Evolutionary conservation across 2,329 filamentous ascomycete genomes (phyloP).

Genomic region (Bimuria novae-zelandiae): DNA sequence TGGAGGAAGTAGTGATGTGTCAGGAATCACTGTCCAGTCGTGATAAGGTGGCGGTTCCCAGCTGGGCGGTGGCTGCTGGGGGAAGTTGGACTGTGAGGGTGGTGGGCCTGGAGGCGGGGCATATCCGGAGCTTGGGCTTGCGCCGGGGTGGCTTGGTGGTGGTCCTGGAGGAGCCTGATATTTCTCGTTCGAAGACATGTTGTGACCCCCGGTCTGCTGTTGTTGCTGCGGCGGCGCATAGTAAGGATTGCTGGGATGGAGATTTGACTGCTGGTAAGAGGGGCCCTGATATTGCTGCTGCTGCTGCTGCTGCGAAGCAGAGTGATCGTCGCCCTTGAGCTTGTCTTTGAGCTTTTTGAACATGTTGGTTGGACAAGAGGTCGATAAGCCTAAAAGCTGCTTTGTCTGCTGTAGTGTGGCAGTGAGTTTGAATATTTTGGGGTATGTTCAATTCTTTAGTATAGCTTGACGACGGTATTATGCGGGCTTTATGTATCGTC

Average conservation of each 20-base stretch:
- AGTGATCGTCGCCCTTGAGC: conserved; percentile 34
- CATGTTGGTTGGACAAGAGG: conserved; percentile 31
- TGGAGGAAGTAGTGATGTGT: conserved; percentile 73
- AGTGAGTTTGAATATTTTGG: background rate
- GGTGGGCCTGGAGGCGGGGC: conserved; percentile 29
- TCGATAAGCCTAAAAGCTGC: no score
- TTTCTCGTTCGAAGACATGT: conserved; percentile 23
- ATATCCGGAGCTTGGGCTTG: conserved; percentile 20
- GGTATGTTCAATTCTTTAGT: no score
- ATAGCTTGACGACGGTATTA: no score
- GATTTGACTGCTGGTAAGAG: conserved; percentile 26
- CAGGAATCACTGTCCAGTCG: conserved; percentile 74
- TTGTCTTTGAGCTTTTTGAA: conserved; percentile 45
- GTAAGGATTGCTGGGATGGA: conserved; percentile 32
- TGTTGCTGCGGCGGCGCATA: conserved; percentile 20
- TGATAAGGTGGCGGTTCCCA: conserved; percentile 63
- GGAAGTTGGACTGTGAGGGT: conserved; percentile 24
- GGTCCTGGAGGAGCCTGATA: conserved; percentile 36
- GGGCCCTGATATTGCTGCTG: conserved; percentile 4
- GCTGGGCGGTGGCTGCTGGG: conserved; percentile 41
- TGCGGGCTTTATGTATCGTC: no score
- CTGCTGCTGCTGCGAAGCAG: conserved; percentile 12
- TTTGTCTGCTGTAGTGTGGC: background rate
- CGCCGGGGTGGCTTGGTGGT: conserved; percentile 26
- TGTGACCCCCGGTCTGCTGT: conserved; percentile 17